These are phyloP conservation scores for Aspergillus coremiiformis DNA, from an alignment of 495 filamentous ascomycete species.

Conservation along the genomic window DNA sequence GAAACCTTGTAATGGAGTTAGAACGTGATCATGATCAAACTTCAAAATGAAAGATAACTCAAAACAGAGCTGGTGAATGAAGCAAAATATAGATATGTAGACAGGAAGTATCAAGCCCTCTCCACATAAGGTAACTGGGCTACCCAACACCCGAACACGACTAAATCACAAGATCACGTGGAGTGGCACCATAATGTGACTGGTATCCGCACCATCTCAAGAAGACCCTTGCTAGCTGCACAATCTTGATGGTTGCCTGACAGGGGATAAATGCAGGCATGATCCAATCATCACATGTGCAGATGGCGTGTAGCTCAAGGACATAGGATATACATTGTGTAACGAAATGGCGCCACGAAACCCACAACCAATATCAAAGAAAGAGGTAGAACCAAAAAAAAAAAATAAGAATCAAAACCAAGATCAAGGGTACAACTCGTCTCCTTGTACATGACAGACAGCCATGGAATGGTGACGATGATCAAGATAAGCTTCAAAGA, in stretches of 20 bases:
- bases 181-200: slow-evolving; percentile 33
- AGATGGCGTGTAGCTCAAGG: slow-evolving; percentile 12
- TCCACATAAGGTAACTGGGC: neutral
- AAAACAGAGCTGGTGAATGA: neutral
- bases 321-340: neutral
- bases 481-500: neutral
- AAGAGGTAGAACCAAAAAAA: neutral
- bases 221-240: slow-evolving; percentile 14
- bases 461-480: no score
- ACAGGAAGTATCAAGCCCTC: neutral
- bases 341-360: neutral
- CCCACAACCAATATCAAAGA: neutral
- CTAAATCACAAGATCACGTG: slow-evolving; percentile 28
- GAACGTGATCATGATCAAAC: slow-evolving; percentile 5
- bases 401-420: no score
- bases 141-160: neutral
- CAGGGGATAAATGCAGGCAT: slow-evolving; percentile 16
- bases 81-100: neutral
- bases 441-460: no score
- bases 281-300: slow-evolving; percentile 13
- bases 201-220: slow-evolving; percentile 17
- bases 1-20: slow-evolving; percentile 26
- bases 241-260: slow-evolving; percentile 10
- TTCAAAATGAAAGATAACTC: neutral
- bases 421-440: no score